Percentiles rank a stretch among this genome's conserved stretches.
phyloP scores from a whole-genome alignment of 768 basidiomycete genomes.

The Suillus plorans region DNA sequence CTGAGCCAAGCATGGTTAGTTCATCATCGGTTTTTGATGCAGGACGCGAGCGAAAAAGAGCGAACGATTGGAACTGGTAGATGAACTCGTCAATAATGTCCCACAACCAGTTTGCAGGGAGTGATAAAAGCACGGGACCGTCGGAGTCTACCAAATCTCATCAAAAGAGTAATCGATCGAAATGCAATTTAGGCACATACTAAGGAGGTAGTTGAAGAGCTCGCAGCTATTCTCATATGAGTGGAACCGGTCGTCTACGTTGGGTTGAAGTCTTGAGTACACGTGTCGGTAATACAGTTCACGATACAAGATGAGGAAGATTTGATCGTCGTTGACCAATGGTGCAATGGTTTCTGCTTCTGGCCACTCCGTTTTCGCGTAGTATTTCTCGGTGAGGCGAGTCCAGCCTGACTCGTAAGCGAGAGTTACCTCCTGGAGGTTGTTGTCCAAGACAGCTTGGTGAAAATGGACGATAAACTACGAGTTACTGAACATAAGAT shows the following conservation, averaged over 20 bases:
- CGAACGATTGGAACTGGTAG: conserved; percentile 97
- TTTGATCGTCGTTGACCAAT: conserved; percentile 91
- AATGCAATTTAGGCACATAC: conserved; percentile 42
- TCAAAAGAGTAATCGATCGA: conserved; percentile 3
- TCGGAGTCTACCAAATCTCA: conserved; percentile 68
- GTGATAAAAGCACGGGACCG: conserved; percentile 87
- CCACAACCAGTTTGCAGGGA: conserved; percentile 98
- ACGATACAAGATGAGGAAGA: conserved; percentile 95
- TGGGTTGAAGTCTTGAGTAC: conserved; percentile 91
- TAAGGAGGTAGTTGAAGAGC: conserved; percentile 95
- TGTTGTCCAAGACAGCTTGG: conserved; percentile 88
- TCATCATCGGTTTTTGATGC: conserved; percentile 91
- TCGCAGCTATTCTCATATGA: conserved; percentile 98
- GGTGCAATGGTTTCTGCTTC: conserved; percentile 95
- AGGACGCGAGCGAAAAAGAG: conserved; percentile 84
- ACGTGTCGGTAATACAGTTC: conserved; percentile 96
- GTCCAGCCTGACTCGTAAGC: conserved; percentile 99
- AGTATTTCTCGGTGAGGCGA: conserved; percentile 94
- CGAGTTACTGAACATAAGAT: not conserved
- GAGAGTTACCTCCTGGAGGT: conserved; percentile 84
- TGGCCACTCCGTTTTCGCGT: conserved; percentile 93
- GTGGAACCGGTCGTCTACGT: conserved; percentile 97
- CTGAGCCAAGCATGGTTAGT: conserved; percentile 75
- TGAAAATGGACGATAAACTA: conserved; percentile 96
- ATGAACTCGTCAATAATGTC: conserved; percentile 97